Evolutionary conservation across 176 grass and related monocot species (phyloP), one percentile per base, ranked within the genome.

Genomic region (Canna indica): DNA sequence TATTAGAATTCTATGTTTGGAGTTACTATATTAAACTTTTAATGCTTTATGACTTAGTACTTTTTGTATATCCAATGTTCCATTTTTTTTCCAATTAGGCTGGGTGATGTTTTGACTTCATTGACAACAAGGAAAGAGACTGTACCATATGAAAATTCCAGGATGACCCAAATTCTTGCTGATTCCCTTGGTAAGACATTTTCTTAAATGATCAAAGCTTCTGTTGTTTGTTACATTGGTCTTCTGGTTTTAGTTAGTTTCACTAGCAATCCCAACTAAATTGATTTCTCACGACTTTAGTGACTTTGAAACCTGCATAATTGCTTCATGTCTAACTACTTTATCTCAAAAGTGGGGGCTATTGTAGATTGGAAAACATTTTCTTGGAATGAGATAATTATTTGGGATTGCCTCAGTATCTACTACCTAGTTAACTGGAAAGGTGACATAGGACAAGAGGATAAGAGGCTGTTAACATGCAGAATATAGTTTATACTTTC

Each of bases 51-150:
- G 47, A 73, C 68, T 33, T 57, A 66, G 35, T 71, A 15, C 33
- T 29, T 36, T 68, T 2, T 12, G 33, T 36, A 38, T 58, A 28
- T 75, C 12, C 69, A 35, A 4, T 74, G 61, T 74, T 69, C 20
- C 33, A 7, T 69, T 33, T 41, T 25, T 26, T 14, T 77, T 52
- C 75, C 30, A 71, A 42, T 71, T 87, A 97, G 93, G 76, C 81
- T 97, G 82, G 93, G 93, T 26, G 93, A 97, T 85, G 93, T 90
- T 61, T 83, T 97, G 61, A 84, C 80, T 50, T 97, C 88, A 63
- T 70, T 97, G 88, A 97, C 82, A 50, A 79, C 86, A 71, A 97
- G 87, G 72, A 92, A 92, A 77, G 88, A 97, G 69, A 78, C 64
- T 70, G 77, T 78, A 76, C 75, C 88, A 70, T 91, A 77, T 77